Evolutionary conservation across 176 grass and related monocot genomes (phyloP).

Genomic region (Triticum timopheevii): DNA sequence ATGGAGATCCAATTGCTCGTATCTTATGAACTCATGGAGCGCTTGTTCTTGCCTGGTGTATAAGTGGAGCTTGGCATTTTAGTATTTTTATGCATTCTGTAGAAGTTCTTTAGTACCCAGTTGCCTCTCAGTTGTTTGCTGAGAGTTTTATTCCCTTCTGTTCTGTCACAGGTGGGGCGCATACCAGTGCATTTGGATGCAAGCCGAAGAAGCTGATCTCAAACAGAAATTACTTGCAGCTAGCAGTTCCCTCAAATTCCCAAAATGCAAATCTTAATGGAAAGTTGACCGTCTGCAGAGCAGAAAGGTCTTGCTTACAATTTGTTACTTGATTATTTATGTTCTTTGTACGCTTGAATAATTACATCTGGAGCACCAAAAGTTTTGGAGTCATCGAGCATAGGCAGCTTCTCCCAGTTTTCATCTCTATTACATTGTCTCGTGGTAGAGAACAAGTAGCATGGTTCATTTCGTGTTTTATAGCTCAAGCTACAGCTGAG

Average conservation of each 20-base stretch:
- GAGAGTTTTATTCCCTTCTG: neutral
- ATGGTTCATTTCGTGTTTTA: neutral
- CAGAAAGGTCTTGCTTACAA: slow-evolving; percentile 36
- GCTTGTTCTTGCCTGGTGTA: neutral
- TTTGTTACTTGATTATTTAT: neutral
- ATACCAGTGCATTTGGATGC: slow-evolving; percentile 26
- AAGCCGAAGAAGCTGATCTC: slow-evolving; percentile 25
- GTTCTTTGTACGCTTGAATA: neutral
- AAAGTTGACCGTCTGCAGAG: slow-evolving; percentile 40
- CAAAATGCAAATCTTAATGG: neutral
- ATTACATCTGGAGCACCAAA: neutral
- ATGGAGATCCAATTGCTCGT: neutral
- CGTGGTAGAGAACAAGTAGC: neutral
- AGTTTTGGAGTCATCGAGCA: neutral
- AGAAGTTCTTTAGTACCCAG: neutral
- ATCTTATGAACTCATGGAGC: neutral
- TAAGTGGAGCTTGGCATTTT: neutral
- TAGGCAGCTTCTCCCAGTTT: neutral
- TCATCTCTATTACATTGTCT: neutral
- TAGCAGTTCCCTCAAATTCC: slow-evolving; percentile 21
- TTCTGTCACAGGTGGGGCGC: slow-evolving; percentile 21
- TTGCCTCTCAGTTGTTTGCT: neutral
- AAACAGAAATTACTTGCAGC: neutral
- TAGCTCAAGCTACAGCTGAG: neutral
- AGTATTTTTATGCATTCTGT: neutral